A percentile compares a stretch with the other conserved stretches of the same genome.
phyloP scores from a whole-genome alignment of 345 rosid species.

The Rhizophora apiculata region DNA sequence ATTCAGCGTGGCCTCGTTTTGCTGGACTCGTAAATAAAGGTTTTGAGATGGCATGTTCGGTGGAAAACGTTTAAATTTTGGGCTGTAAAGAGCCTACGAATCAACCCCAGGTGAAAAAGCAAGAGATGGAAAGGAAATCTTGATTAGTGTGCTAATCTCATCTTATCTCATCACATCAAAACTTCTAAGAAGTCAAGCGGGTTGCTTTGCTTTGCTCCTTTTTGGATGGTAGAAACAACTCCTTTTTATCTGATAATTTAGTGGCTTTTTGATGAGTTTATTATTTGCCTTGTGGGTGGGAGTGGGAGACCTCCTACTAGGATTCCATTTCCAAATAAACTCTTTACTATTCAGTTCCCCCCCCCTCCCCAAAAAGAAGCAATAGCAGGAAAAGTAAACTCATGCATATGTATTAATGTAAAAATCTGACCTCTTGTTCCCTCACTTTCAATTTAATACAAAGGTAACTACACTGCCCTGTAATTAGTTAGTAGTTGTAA shows the following conservation, averaged over 20 bases:
- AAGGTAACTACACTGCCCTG: no score
- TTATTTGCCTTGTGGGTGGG: constrained; percentile 3
- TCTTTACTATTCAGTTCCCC: background rate
- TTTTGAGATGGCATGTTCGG: no score
- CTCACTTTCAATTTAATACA: no score
- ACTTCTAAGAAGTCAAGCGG: constrained; percentile 6
- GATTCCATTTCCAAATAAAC: constrained; percentile 1
- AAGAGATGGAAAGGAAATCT: background rate
- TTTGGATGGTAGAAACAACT: constrained; percentile 29
- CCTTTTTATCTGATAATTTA: constrained; percentile 26
- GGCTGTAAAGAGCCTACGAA: constrained; percentile 1
- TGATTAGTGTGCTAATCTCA: background rate
- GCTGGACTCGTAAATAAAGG: no score
- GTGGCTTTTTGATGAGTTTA: constrained; percentile 7
- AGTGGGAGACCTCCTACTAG: background rate
- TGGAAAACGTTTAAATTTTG: background rate
- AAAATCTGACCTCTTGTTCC: no score
- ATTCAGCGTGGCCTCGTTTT: background rate
- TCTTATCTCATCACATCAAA: constrained; percentile 4
- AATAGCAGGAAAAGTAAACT: no score
- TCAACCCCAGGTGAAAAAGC: background rate
- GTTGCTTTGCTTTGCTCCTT: background rate
- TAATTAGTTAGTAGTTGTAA: no score
- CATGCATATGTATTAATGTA: no score
- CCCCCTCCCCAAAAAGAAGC: no score